Evolutionary conservation across 495 filamentous ascomycete genomes (phyloP), one percentile per base, ranked within the genome.

Genomic region (Neurospora terricola): DNA sequence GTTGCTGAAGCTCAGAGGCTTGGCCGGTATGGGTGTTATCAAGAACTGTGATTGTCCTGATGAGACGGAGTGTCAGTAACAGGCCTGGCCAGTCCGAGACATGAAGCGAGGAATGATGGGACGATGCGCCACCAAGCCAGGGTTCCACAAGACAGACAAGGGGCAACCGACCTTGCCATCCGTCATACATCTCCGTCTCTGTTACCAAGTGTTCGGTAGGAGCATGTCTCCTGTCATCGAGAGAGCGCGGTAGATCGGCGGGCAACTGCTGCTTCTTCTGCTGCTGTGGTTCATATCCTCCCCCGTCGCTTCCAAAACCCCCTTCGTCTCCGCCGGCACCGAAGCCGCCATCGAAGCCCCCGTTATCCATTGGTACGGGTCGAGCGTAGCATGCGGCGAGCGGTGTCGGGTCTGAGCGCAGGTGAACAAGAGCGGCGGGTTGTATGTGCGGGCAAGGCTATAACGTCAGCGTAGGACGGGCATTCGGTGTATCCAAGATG

Each of bases 161-260:
- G 59, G 43, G 43, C 21, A 42, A 80, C 84, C 40, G 80, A 97
- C 95, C 95, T 91, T 97, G 94, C 96, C 96, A 99, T 73, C 93
- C 96, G 87, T 99, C 96, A 80, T 98, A 98, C 85, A 97, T 92
- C 87, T 98, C 94, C 34, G 94, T 97, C 85, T 98, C 95, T 9
- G 87, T 87, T 36, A 91, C 86, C 74, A 84, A 79, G 27, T 66
- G 54, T 39, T 86, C 82, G 40, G 81, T 81, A 14, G 83, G 83
- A 5, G 87, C 83, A 72, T 86, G 88, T 79, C 90, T 89, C 71
- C 95, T 88, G 83, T 98, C 96, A 77, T 98, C 92, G 73, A 99
- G 86, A 66, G 94, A 95, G 76, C 89, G 93, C 6, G 96, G 96
- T 34, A 99, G 87, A 80, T 99, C 96, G 75, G 87, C 86, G 45